Evolutionary conservation across 2,329 filamentous ascomycete genomes (phyloP).

Genomic region (Raffaelea albimanens): DNA sequence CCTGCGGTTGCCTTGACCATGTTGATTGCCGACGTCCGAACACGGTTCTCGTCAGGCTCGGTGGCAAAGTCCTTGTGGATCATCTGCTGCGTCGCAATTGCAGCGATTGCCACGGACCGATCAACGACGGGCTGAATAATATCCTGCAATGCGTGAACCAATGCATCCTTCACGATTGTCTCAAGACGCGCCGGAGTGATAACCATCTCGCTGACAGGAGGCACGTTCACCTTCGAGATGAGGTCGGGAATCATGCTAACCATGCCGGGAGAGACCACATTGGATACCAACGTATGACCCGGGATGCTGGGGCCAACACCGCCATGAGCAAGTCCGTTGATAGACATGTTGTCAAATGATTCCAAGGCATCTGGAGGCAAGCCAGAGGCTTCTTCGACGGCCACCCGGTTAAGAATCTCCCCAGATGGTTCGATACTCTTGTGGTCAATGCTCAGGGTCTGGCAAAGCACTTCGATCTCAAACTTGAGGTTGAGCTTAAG

Average conservation of each 20-base stretch:
- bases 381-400: conserved; percentile 52
- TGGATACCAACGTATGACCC: conserved; percentile 57
- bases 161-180: conserved; percentile 74
- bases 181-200: conserved; percentile 58
- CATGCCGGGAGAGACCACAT: conserved; percentile 66
- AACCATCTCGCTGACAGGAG: conserved; percentile 71
- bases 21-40: conserved; percentile 77
- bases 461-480: conserved; percentile 95
- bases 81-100: conserved; percentile 91
- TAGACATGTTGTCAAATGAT: conserved; percentile 70
- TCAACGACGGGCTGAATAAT: conserved; percentile 98
- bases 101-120: conserved; percentile 92
- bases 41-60: conserved; percentile 78
- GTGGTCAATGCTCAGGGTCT: conserved; percentile 83
- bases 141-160: conserved; percentile 84
- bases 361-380: conserved; percentile 62
- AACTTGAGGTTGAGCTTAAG: conserved; percentile 96
- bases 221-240: conserved; percentile 67
- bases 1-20: conserved; percentile 94
- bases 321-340: conserved; percentile 64
- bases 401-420: conserved; percentile 69
- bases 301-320: conserved; percentile 30
- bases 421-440: conserved; percentile 83
- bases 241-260: conserved; percentile 78
- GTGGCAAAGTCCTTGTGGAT: conserved; percentile 94